Conservation (phyloP, 106 monocot genomes). For the Phalaenopsis equestris region DNA sequence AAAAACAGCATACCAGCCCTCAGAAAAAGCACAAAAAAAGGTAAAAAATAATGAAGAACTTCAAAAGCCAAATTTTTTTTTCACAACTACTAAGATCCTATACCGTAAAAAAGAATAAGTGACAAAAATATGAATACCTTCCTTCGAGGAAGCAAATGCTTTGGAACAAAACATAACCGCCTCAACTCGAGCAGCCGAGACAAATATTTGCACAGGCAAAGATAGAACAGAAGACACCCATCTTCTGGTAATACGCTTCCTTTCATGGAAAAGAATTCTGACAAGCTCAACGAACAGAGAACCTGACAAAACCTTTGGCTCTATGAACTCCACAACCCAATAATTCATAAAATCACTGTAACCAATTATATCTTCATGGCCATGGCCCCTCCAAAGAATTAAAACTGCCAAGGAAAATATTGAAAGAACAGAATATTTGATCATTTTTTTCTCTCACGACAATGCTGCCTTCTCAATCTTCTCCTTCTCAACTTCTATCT, state of each 20-base stretch:
- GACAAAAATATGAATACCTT: slow-evolving; percentile 5
- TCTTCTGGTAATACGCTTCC: slow-evolving; percentile 4
- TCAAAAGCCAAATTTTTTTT: background rate
- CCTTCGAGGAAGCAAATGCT: slow-evolving; percentile 3
- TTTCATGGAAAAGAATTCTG: background rate
- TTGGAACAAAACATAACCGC: background rate
- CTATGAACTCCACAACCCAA: background rate
- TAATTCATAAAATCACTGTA: background rate
- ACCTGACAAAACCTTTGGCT: background rate
- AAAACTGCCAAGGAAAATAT: background rate
- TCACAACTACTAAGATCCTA: background rate
- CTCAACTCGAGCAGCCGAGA: background rate
- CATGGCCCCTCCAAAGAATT: background rate
- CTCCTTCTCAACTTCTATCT: slow-evolving; percentile 79
- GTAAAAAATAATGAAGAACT: background rate
- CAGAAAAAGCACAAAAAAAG: background rate
- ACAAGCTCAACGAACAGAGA: background rate
- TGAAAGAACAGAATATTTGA: background rate
- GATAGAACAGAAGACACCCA: slow-evolving; percentile 3
- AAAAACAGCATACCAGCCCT: background rate
- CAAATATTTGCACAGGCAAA: background rate
- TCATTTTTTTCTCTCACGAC: slow-evolving; percentile 9
- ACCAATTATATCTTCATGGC: background rate
- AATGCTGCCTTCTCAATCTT: slow-evolving; percentile 53
- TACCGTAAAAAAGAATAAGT: background rate